Evolutionary conservation across 768 basidiomycete species (phyloP), one percentile per base, ranked within the genome.

Genomic region (Boletales sp.): DNA sequence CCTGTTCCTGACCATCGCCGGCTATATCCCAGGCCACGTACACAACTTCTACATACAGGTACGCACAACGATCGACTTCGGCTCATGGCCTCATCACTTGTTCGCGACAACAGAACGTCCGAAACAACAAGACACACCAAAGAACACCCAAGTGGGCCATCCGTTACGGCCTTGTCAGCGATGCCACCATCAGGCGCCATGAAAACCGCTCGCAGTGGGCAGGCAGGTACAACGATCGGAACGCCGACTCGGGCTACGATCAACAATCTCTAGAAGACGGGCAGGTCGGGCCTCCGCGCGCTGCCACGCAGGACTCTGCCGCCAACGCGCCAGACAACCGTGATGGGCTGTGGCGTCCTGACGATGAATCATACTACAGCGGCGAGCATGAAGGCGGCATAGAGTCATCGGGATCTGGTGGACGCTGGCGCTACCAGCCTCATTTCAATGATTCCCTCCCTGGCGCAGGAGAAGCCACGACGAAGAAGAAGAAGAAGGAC

Each of bases 131-230:
- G 76, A 94, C 83, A 59, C 81, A 89, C 64, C 76, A 79, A 13
- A 84, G 94, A 39, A 97, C 94, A n/a, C 94, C 94, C 17, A 94
- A 97, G 69, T 97, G 94, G 94, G 87, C 86, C 0, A 76, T 89
- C 69, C 81, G 86, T 55, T 91, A 91, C 67, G 94, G 94, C 35
- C 87, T 97, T 40, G 83, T 97, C 54, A 83, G 93, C 66, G 84
- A 81, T 19, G 74, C 83, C 32, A 83, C 86, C 57, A 84, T 89
- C 63, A 77, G 81, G 58, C 87, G 93, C 62, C 84, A 87, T 48
- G 79, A 86, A 62, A 80, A 77, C 52, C 87, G 86, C 65, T 90
- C 85, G 40, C 87, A 90, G 57, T 97, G 94, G 94, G 87, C 90
- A 11, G 73, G 69, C 48, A 84, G 89, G 48, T 97, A 90, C 72